phyloP scores from a whole-genome alignment of 2,329 filamentous ascomycete genomes.

The Botrytis medusae region DNA sequence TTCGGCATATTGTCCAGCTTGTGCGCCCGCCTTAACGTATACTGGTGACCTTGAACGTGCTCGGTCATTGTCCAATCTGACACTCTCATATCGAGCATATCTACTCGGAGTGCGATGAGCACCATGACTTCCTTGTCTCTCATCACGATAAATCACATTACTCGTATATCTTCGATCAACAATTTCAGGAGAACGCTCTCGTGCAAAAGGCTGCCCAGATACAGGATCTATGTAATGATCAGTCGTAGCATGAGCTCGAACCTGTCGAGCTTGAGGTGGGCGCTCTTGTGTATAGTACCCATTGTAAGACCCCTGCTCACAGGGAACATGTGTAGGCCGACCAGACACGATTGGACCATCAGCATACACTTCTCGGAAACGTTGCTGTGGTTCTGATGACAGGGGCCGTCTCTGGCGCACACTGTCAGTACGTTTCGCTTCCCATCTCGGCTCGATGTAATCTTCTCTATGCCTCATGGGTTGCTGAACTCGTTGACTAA shows the following conservation, averaged over 20 bases:
- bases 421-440: conserved; percentile 26
- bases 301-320: conserved; percentile 21
- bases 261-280: conserved; percentile 25
- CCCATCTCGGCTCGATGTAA: conserved; percentile 27
- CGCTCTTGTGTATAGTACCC: conserved; percentile 32
- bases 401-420: conserved; percentile 25
- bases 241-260: conserved; percentile 32
- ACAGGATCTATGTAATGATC: conserved; percentile 31
- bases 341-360: conserved; percentile 24
- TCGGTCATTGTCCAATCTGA: conserved; percentile 39
- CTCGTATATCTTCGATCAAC: conserved; percentile 40
- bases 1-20: conserved; percentile 38
- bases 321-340: conserved; percentile 22
- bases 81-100: conserved; percentile 40
- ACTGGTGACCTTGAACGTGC: conserved; percentile 41
- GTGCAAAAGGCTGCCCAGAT: conserved; percentile 26
- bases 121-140: conserved; percentile 37
- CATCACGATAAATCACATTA: conserved; percentile 40
- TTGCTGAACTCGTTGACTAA: conserved; percentile 15
- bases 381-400: conserved; percentile 25
- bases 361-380: conserved; percentile 27
- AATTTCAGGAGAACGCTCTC: conserved; percentile 38
- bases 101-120: conserved; percentile 37
- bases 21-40: conserved; percentile 38
- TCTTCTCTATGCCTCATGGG: conserved; percentile 24